Evolutionary conservation across 352 stramenopile genomes (phyloP).

Genomic region (Phytophthora sp.): DNA sequence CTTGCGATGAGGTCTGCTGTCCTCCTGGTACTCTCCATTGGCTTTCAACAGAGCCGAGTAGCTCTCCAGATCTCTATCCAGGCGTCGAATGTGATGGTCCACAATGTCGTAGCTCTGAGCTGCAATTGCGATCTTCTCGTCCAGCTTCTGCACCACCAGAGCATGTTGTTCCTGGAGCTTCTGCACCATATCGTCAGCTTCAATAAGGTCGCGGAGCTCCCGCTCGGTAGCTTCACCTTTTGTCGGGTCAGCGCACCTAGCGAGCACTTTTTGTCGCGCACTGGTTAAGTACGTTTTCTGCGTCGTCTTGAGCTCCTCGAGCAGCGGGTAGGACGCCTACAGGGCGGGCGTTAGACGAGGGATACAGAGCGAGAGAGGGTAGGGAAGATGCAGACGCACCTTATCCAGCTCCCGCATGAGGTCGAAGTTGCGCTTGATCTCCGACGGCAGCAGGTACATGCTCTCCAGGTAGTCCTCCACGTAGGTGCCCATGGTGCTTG

Average conservation of each 20-base stretch:
- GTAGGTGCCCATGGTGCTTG: slow-evolving; percentile 78
- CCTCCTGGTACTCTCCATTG: slow-evolving; percentile 84
- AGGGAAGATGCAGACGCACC: slow-evolving; percentile 34
- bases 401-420: slow-evolving; percentile 90
- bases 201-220: slow-evolving; percentile 74
- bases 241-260: slow-evolving; percentile 56
- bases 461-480: slow-evolving; percentile 89
- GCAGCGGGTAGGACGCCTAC: slow-evolving; percentile 77
- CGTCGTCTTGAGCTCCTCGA: slow-evolving; percentile 73
- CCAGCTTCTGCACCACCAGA: slow-evolving; percentile 82
- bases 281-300: slow-evolving; percentile 70
- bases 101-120: slow-evolving; percentile 88
- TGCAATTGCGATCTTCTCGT: slow-evolving; percentile 89
- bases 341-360: slow-evolving; percentile 1
- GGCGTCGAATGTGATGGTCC: slow-evolving; percentile 84
- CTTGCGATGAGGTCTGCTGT: slow-evolving; percentile 53
- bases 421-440: slow-evolving; percentile 92
- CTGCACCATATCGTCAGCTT: slow-evolving; percentile 51
- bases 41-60: slow-evolving; percentile 75
- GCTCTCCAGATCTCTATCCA: slow-evolving; percentile 80
- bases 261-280: slow-evolving; percentile 68
- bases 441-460: slow-evolving; percentile 90
- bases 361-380: neutral
- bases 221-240: slow-evolving; percentile 61
- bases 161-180: slow-evolving; percentile 64